A percentile compares a stretch with the other conserved stretches of the same genome.
Conservation (phyloP, 148 eudicot species). For the Oxyria digyna region DNA sequence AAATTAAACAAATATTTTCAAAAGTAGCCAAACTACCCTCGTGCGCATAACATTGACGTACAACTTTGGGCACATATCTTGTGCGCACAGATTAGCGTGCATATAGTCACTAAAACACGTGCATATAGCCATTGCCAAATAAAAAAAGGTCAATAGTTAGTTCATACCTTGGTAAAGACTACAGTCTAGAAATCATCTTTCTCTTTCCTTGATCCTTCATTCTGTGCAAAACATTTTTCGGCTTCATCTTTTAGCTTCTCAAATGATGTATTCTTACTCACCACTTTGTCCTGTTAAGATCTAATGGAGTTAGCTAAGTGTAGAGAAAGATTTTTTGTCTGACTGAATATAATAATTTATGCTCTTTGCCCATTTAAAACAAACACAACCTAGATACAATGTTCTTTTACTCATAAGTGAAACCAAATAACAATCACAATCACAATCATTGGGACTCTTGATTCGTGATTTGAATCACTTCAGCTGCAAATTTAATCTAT, state of each 20-base stretch:
- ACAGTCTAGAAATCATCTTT: slow-evolving; percentile 63
- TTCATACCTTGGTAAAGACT: slow-evolving; percentile 61
- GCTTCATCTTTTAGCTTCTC: slow-evolving; percentile 70
- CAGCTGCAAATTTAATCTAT: too few species aligned
- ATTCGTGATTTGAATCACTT: neutral
- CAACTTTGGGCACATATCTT: too few species aligned
- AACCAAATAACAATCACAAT: neutral
- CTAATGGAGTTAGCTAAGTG: neutral
- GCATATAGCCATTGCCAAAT: too few species aligned
- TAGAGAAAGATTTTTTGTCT: neutral
- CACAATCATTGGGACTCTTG: neutral
- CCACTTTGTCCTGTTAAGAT: slow-evolving; percentile 69
- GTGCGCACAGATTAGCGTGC: too few species aligned
- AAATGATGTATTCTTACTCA: slow-evolving; percentile 46
- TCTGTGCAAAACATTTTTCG: slow-evolving; percentile 62
- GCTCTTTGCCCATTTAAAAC: neutral
- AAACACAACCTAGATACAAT: neutral
- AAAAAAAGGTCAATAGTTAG: too few species aligned
- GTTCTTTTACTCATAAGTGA: neutral
- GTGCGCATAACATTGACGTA: too few species aligned
- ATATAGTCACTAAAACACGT: too few species aligned
- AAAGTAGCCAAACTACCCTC: too few species aligned
- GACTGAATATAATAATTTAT: neutral
- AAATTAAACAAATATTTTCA: too few species aligned
- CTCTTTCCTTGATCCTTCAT: slow-evolving; percentile 57